Conservation (phyloP, 495 filamentous ascomycete genomes). For the Aspergillus ellipticus region DNA sequence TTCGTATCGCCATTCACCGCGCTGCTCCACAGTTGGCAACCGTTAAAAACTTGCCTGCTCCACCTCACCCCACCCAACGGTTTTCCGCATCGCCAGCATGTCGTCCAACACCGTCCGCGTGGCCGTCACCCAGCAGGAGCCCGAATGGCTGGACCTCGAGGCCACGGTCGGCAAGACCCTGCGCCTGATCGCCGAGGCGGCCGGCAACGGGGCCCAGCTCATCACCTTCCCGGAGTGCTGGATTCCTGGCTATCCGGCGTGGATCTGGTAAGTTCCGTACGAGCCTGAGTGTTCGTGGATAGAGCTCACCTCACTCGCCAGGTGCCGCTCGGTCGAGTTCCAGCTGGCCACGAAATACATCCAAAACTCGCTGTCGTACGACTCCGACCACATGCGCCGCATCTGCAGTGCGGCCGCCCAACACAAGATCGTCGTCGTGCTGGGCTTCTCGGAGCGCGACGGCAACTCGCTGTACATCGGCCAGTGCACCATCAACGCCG, state of each 20-base stretch:
- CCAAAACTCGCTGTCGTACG: slow-evolving; percentile 43
- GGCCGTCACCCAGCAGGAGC: slow-evolving; percentile 51
- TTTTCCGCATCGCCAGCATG: background rate
- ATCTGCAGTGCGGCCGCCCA: slow-evolving; percentile 39
- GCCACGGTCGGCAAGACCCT: slow-evolving; percentile 48
- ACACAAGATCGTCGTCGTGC: slow-evolving; percentile 43
- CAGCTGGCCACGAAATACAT: slow-evolving; percentile 44
- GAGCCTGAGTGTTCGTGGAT: background rate
- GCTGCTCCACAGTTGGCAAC: too few relatives aligned
- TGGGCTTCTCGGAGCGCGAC: slow-evolving; percentile 53
- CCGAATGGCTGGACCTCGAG: slow-evolving; percentile 51
- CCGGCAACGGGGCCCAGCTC: slow-evolving; percentile 44
- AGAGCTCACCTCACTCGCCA: slow-evolving; percentile 7
- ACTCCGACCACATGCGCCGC: slow-evolving; percentile 44
- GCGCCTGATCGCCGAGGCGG: slow-evolving; percentile 50
- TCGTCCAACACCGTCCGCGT: slow-evolving; percentile 25
- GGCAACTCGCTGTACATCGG: slow-evolving; percentile 52
- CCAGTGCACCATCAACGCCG: slow-evolving; percentile 46
- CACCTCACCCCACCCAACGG: too few relatives aligned
- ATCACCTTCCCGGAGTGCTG: slow-evolving; percentile 55
- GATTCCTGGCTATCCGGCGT: slow-evolving; percentile 54
- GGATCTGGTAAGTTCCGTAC: slow-evolving; percentile 52
- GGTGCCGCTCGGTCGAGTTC: slow-evolving; percentile 44
- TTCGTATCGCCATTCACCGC: too few relatives aligned
- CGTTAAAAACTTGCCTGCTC: too few relatives aligned